Conservation (phyloP, 2,329 filamentous ascomycete genomes). For the Sporothrix pseudoabietina region DNA sequence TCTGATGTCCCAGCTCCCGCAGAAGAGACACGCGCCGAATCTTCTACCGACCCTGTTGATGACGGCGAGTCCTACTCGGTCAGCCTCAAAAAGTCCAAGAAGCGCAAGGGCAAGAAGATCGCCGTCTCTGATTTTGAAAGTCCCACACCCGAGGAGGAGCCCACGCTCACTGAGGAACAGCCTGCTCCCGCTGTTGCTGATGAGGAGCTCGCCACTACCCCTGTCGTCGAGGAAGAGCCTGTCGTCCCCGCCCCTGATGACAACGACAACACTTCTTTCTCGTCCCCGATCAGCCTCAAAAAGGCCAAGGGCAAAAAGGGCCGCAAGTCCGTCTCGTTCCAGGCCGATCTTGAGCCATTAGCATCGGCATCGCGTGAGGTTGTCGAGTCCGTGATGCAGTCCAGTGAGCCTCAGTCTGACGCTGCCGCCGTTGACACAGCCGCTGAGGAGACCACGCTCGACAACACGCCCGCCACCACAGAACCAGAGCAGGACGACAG, state of each 20-base stretch:
- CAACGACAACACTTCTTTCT: not conserved
- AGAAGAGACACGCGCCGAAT: not conserved
- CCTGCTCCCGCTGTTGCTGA: not conserved
- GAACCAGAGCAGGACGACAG: not conserved
- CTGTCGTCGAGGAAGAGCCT: not conserved
- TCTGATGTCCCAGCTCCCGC: not conserved
- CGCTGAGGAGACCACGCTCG: not conserved
- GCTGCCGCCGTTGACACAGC: not conserved
- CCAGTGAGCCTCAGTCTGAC: not conserved
- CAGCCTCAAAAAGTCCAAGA: slow-evolving; percentile 23
- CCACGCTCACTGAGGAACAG: not conserved
- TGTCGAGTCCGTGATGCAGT: not conserved
- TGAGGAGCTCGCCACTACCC: not conserved
- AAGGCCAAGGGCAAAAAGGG: slow-evolving; percentile 28
- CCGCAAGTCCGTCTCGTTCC: slow-evolving; percentile 20
- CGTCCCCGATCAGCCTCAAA: slow-evolving; percentile 14
- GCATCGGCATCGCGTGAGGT: slow-evolving; percentile 5
- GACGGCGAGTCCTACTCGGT: not conserved
- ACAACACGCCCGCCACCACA: not conserved
- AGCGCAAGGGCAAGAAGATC: slow-evolving; percentile 24
- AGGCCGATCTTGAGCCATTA: not conserved
- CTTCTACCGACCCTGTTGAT: not conserved
- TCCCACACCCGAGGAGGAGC: not conserved
- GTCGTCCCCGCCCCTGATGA: not conserved
- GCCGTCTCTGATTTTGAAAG: not conserved